These are phyloP conservation scores for Calonectria hawksworthii DNA, from an alignment of 2,329 filamentous ascomycete species.

Conservation along the genomic window DNA sequence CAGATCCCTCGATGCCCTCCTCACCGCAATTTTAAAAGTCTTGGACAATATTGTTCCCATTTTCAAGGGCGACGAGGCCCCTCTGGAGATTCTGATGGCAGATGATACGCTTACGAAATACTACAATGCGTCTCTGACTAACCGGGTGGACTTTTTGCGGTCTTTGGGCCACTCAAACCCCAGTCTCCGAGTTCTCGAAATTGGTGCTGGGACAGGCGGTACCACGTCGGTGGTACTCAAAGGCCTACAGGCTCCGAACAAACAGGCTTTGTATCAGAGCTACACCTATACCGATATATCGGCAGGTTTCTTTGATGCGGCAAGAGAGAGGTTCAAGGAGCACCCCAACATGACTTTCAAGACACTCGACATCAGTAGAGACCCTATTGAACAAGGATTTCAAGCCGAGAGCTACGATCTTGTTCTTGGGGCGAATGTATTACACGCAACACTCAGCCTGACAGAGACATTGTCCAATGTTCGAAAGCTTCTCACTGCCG, in stretches of 20 bases:
- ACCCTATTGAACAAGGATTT: slow-evolving; percentile 48
- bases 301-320: slow-evolving; percentile 45
- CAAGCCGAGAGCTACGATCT: slow-evolving; percentile 45
- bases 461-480: background rate
- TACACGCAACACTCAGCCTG: slow-evolving; percentile 44
- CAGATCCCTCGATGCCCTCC: background rate
- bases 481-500: background rate
- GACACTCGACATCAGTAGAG: slow-evolving; percentile 49
- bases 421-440: slow-evolving; percentile 47
- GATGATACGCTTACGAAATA: background rate
- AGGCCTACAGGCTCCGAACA: slow-evolving; percentile 24
- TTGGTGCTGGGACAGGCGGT: slow-evolving; percentile 50
- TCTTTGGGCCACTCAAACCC: slow-evolving; percentile 31
- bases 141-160: slow-evolving; percentile 15
- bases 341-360: slow-evolving; percentile 42
- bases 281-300: slow-evolving; percentile 51
- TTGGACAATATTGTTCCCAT: slow-evolving; percentile 20
- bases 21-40: slow-evolving; percentile 17
- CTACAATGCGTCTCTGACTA: background rate
- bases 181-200: slow-evolving; percentile 43
- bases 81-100: slow-evolving; percentile 25
- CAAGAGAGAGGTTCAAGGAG: slow-evolving; percentile 35
- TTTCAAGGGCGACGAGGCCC: slow-evolving; percentile 17
- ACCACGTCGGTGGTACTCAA: slow-evolving; percentile 48
- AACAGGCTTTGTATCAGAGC: slow-evolving; percentile 17